These are phyloP conservation scores for Coniella lustricola DNA, from an alignment of 2,329 filamentous ascomycete genomes.

Conservation along the genomic window DNA sequence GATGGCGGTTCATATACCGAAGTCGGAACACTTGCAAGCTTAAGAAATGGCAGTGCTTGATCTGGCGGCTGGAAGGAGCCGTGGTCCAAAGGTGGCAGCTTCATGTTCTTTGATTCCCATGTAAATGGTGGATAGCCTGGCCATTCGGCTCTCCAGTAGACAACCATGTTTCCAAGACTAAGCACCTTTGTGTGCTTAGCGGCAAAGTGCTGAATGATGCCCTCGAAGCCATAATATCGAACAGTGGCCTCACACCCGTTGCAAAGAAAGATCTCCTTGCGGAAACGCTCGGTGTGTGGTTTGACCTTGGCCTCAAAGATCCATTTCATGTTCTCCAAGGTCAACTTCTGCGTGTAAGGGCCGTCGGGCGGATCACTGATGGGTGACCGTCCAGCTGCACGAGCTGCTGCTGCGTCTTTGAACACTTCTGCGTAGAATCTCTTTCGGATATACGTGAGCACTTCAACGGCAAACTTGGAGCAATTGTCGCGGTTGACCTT, in stretches of 20 bases:
- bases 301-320: conserved; percentile 73
- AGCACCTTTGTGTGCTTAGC: conserved; percentile 70
- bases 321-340: conserved; percentile 82
- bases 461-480: conserved; percentile 63
- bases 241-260: conserved; percentile 56
- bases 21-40: conserved; percentile 20
- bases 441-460: conserved; percentile 59
- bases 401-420: conserved; percentile 42
- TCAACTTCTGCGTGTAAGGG: conserved; percentile 55
- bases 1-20: conserved; percentile 27
- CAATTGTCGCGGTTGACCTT: conserved; percentile 57
- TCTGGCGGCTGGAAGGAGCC: conserved; percentile 16
- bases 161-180: conserved; percentile 64
- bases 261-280: conserved; percentile 71
- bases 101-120: conserved; percentile 44
- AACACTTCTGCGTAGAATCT: conserved; percentile 58
- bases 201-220: conserved; percentile 74
- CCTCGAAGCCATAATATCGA: conserved; percentile 70
- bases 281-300: conserved; percentile 55
- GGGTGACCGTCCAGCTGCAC: conserved; percentile 38
- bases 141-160: conserved; percentile 78
- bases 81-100: conserved; percentile 15
- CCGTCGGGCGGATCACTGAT: conserved; percentile 42
- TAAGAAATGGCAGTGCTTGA: conserved; percentile 16
- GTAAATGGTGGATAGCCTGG: conserved; percentile 67